Conservation (phyloP, 371 early-diverging fungal genomes). For the Mortierella sp. region DNA sequence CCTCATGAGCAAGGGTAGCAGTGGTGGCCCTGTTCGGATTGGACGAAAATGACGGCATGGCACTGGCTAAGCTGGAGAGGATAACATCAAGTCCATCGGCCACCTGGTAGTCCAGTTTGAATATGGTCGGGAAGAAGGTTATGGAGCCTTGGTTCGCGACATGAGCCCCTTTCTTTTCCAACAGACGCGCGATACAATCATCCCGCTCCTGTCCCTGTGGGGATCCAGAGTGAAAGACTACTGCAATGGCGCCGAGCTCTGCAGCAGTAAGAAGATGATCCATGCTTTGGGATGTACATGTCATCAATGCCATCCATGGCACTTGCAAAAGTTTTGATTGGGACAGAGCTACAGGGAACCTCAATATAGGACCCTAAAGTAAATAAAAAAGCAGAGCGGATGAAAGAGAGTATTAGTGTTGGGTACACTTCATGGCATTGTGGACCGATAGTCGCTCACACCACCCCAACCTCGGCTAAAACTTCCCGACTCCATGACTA, state of each 20-base stretch:
- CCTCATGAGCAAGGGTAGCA: too few species aligned
- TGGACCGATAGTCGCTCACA: too few species aligned
- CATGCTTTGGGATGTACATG: slow-evolving; percentile 3
- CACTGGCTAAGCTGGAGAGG: too few species aligned
- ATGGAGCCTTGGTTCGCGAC: neutral
- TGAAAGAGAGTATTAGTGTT: neutral
- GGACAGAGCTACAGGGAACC: neutral
- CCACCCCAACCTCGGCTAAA: too few species aligned
- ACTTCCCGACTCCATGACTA: too few species aligned
- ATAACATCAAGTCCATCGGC: too few species aligned
- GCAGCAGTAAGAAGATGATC: slow-evolving; percentile 13
- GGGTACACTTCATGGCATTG: too few species aligned
- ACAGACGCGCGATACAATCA: neutral
- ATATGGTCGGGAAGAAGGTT: too few species aligned
- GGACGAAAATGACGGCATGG: too few species aligned
- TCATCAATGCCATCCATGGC: slow-evolving; percentile 9
- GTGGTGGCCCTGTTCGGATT: too few species aligned
- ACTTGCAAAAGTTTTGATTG: neutral
- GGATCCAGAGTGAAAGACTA: slow-evolving; percentile 1
- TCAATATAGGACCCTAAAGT: neutral
- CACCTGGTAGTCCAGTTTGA: too few species aligned
- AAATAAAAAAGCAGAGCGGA: neutral
- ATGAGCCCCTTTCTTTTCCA: neutral
- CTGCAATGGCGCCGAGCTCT: slow-evolving; percentile 1
- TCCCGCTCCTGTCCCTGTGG: neutral